Conservation (phyloP, 1,284 basidiomycete genomes). For the Athelia sp. region DNA sequence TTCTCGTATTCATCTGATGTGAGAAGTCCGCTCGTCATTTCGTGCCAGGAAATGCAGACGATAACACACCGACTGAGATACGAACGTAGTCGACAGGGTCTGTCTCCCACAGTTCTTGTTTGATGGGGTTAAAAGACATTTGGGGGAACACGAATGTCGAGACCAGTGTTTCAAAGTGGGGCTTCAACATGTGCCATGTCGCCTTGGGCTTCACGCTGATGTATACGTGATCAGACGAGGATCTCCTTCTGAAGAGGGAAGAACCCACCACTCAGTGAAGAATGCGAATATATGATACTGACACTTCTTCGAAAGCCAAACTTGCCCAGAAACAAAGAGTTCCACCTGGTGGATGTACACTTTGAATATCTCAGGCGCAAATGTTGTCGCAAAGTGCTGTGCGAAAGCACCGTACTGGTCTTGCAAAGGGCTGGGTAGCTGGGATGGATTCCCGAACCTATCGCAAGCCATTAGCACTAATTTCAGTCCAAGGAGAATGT, state of each 20-base stretch:
- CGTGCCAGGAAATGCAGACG: neutral
- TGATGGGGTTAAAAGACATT: conserved; percentile 67
- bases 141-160: conserved; percentile 82
- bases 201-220: conserved; percentile 81
- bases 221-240: neutral
- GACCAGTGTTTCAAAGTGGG: conserved; percentile 71
- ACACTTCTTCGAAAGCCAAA: conserved; percentile 78
- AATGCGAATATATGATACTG: conserved; percentile 79
- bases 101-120: conserved; percentile 65
- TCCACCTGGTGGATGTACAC: conserved; percentile 76
- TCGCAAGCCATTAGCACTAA: conserved; percentile 6
- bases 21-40: neutral
- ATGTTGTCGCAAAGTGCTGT: conserved; percentile 69
- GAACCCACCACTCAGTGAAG: conserved; percentile 76
- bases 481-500: neutral
- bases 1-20: conserved; percentile 73
- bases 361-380: conserved; percentile 82
- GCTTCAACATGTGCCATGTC: conserved; percentile 81
- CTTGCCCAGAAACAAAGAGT: conserved; percentile 61
- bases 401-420: conserved; percentile 69
- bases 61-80: conserved; percentile 56
- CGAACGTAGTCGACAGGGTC: conserved; percentile 82
- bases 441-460: conserved; percentile 81
- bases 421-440: conserved; percentile 69
- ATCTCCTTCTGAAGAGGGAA: conserved; percentile 5